Percentiles rank a stretch among this genome's conserved stretches.
Evolutionary conservation across 495 filamentous ascomycete species (phyloP).

Genomic region (Neurospora sp.): DNA sequence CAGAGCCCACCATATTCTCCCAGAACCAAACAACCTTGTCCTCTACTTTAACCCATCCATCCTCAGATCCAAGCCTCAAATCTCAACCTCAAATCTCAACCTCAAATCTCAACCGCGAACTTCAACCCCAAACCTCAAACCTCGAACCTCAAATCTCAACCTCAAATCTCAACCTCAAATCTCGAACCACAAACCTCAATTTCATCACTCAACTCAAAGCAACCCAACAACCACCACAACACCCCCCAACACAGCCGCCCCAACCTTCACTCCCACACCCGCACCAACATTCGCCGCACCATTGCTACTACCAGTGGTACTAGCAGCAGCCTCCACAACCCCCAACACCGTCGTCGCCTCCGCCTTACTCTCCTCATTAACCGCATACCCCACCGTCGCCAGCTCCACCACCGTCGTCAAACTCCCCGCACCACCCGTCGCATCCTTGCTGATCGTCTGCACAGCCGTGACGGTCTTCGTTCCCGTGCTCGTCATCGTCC

Average conservation of each 20-base stretch:
- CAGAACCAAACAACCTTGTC: background rate
- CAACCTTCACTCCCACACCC: slow-evolving; percentile 23
- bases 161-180: background rate
- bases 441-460: slow-evolving; percentile 29
- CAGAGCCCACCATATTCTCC: background rate
- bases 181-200: background rate
- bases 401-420: slow-evolving; percentile 12
- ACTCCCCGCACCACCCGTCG: background rate
- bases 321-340: slow-evolving; percentile 1
- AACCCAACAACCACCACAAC: slow-evolving; percentile 30
- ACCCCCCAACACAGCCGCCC: slow-evolving; percentile 28
- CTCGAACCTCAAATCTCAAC: background rate
- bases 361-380: slow-evolving; percentile 23
- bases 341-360: background rate
- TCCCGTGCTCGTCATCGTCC: slow-evolving; percentile 23
- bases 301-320: slow-evolving; percentile 1
- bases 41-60: background rate
- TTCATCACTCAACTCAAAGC: slow-evolving; percentile 16
- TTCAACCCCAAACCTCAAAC: background rate
- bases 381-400: slow-evolving; percentile 29
- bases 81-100: too few species aligned
- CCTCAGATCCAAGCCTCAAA: background rate
- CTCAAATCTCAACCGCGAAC: background rate
- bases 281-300: slow-evolving; percentile 5
- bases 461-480: slow-evolving; percentile 25